Evolutionary conservation across 352 stramenopile genomes (phyloP).

Genomic region (Saprolegnia diclina): DNA sequence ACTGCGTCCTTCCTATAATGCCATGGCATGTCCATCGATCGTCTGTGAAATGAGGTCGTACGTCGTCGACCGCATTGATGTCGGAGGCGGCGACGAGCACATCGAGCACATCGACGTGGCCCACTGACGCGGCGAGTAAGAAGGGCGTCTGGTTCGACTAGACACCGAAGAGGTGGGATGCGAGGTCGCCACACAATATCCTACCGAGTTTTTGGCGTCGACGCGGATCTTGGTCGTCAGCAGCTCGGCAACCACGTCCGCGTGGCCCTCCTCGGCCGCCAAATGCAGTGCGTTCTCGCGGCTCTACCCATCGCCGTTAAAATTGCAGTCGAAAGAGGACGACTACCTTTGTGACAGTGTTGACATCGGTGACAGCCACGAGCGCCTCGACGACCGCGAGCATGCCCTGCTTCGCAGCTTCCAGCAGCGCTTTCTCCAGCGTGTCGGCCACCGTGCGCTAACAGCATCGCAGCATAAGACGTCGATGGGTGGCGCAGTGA

Average conservation of each 20-base stretch:
- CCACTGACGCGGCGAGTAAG: not conserved
- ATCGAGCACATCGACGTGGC: not conserved
- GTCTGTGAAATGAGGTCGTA: not conserved
- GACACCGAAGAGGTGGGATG: not conserved
- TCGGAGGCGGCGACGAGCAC: not conserved
- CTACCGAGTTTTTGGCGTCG: conserved; percentile 3
- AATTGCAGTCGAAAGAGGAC: not conserved
- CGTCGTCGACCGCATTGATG: conserved; percentile 9
- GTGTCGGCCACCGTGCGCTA: not conserved
- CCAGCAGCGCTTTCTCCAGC: not conserved
- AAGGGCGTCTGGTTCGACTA: conserved; percentile 10
- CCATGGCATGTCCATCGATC: not conserved
- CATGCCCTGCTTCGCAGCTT: not conserved
- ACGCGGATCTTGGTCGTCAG: not conserved
- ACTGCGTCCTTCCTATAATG: not conserved
- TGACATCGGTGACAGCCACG: not conserved
- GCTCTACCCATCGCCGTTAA: not conserved
- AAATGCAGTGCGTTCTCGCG: conserved; percentile 7
- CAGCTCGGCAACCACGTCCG: not conserved
- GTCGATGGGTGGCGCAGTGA: not conserved
- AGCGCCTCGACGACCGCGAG: not conserved
- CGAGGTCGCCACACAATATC: not conserved
- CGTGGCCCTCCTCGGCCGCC: not conserved
- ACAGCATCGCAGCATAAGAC: not conserved
- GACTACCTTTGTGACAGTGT: conserved; percentile 8